Conservation (phyloP, 2,329 filamentous ascomycete species). For the Colletotrichum liaoningense region DNA sequence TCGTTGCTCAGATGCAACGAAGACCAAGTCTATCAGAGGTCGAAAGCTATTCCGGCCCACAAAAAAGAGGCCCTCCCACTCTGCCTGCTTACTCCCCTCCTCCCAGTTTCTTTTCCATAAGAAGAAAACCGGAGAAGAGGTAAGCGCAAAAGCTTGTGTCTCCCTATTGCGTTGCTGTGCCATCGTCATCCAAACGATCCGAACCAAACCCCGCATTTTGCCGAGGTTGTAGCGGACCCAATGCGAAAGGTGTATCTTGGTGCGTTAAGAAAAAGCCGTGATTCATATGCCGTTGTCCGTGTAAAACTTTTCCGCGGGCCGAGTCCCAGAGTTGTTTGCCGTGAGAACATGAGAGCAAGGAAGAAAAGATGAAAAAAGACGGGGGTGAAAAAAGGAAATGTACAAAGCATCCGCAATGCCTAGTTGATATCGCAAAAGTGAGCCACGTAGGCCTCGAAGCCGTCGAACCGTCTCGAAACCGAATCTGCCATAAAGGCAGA, state of each 20-base stretch:
- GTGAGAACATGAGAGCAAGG: conserved; percentile 30
- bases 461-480: conserved; percentile 23
- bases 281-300: conserved; percentile 37
- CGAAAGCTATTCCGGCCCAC: conserved; percentile 21
- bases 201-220: conserved; percentile 30
- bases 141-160: conserved; percentile 26
- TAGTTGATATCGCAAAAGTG: conserved; percentile 29
- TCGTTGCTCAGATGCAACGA: conserved; percentile 9
- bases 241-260: conserved; percentile 37
- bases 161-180: conserved; percentile 24
- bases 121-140: conserved; percentile 13
- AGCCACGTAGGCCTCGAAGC: conserved; percentile 21
- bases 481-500: conserved; percentile 21
- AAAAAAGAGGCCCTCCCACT: conserved; percentile 28
- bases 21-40: conserved; percentile 33
- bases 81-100: conserved; percentile 5
- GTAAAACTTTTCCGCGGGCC: conserved; percentile 37
- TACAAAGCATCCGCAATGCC: conserved; percentile 35
- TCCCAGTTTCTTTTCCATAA: background rate
- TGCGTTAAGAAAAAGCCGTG: conserved; percentile 37
- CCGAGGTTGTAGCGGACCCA: conserved; percentile 27
- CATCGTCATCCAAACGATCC: conserved; percentile 35
- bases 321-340: conserved; percentile 35
- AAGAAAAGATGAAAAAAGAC: conserved; percentile 26
- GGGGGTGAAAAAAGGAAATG: conserved; percentile 28